Percentiles rank a stretch among this genome's conserved stretches.
These are phyloP conservation scores for Parasitella parasitica DNA, from an alignment of 371 early-diverging fungal species.

Conservation along the genomic window DNA sequence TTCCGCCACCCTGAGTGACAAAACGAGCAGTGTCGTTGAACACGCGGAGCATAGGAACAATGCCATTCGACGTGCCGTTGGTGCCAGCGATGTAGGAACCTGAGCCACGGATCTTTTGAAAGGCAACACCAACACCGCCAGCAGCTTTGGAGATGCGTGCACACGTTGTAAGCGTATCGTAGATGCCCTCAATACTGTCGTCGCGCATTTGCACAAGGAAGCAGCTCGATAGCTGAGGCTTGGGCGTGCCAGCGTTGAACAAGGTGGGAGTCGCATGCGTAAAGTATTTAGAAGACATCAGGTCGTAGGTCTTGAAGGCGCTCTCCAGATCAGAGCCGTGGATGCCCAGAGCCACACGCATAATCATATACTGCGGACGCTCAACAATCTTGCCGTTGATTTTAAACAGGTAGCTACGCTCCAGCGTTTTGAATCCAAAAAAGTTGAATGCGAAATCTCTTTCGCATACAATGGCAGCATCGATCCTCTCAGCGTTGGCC, in stretches of 20 bases:
- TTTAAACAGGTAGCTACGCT: slow-evolving; percentile 93
- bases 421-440: slow-evolving; percentile 99
- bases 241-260: slow-evolving; percentile 97
- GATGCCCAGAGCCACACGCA: slow-evolving; percentile 98
- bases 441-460: slow-evolving; percentile 97
- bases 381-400: slow-evolving; percentile 86
- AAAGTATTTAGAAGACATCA: slow-evolving; percentile 94
- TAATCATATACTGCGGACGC: slow-evolving; percentile 98
- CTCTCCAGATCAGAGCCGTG: slow-evolving; percentile 93
- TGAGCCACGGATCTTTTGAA: slow-evolving; percentile 94
- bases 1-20: slow-evolving; percentile 99
- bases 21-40: slow-evolving; percentile 98
- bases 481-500: slow-evolving; percentile 80
- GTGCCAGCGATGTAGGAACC: slow-evolving; percentile 98
- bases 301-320: slow-evolving; percentile 96
- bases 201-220: slow-evolving; percentile 96
- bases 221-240: slow-evolving; percentile 96
- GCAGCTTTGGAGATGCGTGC: slow-evolving; percentile 98
- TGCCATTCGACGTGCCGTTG: slow-evolving; percentile 97
- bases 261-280: slow-evolving; percentile 99
- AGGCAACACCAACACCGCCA: slow-evolving; percentile 98
- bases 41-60: slow-evolving; percentile 98
- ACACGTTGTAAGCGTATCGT: slow-evolving; percentile 95
- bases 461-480: slow-evolving; percentile 92
- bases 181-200: slow-evolving; percentile 98